A percentile compares a stretch with the other conserved stretches of the same genome.
Conservation (phyloP, 75 land plant species). For the Pinus tabuliformis region DNA sequence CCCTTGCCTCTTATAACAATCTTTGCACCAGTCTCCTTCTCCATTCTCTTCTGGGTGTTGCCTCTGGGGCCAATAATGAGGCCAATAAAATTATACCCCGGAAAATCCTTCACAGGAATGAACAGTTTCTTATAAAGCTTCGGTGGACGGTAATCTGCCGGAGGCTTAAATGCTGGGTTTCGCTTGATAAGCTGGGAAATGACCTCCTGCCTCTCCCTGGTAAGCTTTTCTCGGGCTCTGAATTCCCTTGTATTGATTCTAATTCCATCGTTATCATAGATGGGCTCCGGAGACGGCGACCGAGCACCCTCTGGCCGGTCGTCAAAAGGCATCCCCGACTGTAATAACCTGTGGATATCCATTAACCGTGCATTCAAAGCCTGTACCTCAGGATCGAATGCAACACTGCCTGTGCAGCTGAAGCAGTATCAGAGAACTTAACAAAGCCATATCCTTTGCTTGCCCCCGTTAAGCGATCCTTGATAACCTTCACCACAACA, state of each 20-base stretch:
- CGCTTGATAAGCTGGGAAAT: slow-evolving; percentile 74
- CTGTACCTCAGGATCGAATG: slow-evolving; percentile 91
- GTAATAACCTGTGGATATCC: slow-evolving; percentile 59
- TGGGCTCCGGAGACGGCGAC: slow-evolving; percentile 92
- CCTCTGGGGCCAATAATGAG: slow-evolving; percentile 97
- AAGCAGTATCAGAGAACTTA: no score
- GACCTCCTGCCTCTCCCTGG: slow-evolving; percentile 76
- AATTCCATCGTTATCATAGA: slow-evolving; percentile 92
- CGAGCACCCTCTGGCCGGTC: slow-evolving; percentile 74
- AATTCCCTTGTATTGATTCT: slow-evolving; percentile 88
- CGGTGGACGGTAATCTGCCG: slow-evolving; percentile 91
- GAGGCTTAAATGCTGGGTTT: slow-evolving; percentile 92
- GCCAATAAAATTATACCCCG: slow-evolving; percentile 95
- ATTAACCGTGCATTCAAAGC: slow-evolving; percentile 70
- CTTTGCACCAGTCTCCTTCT: slow-evolving; percentile 95
- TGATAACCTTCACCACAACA: no score
- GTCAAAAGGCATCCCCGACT: slow-evolving; percentile 69
- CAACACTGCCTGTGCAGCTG: no score
- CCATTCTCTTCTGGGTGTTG: slow-evolving; percentile 99
- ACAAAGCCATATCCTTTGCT: no score
- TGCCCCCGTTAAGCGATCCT: no score
- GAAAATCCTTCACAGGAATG: slow-evolving; percentile 94
- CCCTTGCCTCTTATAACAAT: slow-evolving; percentile 97
- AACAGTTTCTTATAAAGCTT: slow-evolving; percentile 93
- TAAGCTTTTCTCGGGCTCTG: slow-evolving; percentile 80